A percentile compares a stretch with the other conserved stretches of the same genome.
These are phyloP conservation scores for Camelina hispida DNA, from an alignment of 345 rosid species.

Conservation along the genomic window DNA sequence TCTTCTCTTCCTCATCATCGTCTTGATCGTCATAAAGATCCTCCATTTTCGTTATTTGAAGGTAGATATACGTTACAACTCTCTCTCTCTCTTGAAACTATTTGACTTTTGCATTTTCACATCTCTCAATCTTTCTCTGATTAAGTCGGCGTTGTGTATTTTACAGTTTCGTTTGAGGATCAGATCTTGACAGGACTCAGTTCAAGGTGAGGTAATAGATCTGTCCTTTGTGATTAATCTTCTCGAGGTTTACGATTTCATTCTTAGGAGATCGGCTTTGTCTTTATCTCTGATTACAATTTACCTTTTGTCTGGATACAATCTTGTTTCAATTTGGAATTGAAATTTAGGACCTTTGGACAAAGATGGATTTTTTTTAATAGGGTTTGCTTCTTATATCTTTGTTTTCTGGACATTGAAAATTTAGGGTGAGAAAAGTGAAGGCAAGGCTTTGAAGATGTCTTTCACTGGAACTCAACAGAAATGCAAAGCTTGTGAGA, in stretches of 20 bases:
- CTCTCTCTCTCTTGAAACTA: conserved; percentile 14
- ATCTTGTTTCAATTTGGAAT: conserved; percentile 14
- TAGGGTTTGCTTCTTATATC: background rate
- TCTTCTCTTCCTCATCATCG: conserved; percentile 25
- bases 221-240: background rate
- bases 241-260: conserved; percentile 17
- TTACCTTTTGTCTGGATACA: background rate
- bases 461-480: conserved; percentile 67
- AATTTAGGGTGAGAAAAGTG: conserved; percentile 3
- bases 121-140: background rate
- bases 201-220: conserved; percentile 39
- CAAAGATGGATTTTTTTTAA: background rate
- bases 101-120: conserved; percentile 2
- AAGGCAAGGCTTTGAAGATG: conserved; percentile 41
- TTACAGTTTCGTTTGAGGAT: conserved; percentile 32
- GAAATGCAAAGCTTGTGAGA: conserved; percentile 84
- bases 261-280: conserved; percentile 7
- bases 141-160: background rate
- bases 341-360: background rate
- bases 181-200: conserved; percentile 30
- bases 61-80: background rate
- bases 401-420: conserved; percentile 5
- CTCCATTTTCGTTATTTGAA: conserved; percentile 17
- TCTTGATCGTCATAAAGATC: conserved; percentile 23
- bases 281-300: background rate